Evolutionary conservation across 805 yeast species (phyloP), one percentile per base, ranked within the genome.

Genomic region (Brettanomyces bruxellensis): DNA sequence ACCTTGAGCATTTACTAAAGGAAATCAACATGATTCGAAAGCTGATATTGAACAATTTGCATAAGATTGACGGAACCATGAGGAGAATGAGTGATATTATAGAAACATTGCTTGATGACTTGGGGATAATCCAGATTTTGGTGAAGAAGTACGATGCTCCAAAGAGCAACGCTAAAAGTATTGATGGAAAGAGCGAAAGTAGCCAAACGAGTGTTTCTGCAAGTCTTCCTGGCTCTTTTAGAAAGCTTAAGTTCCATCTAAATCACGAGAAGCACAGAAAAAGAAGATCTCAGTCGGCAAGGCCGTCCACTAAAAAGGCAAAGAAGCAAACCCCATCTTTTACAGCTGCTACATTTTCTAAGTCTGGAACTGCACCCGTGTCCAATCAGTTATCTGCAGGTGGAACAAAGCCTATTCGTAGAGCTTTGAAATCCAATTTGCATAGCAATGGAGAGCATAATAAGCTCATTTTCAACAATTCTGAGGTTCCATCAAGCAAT

Each of bases 1-100:
- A 61, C 46, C 49, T 61, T 13, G 45, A 53, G 5, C 51, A 46
- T 4, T 48, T 66, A n/a, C 49, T 65, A 38, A 50, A 57, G 25
- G 64, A 68, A 4, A 63, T 66, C 46, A 65, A 66, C 43, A 47
- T 59, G 34, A 64, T 66, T 38, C 54, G 70, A 45, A 60, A 59
- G 34, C 47, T 65, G 34, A 59, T 64, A 38, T 47, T 65, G 45
- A 58, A 59, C 40, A 66, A 66, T 44, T 47, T 60, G 25, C 51
- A 59, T 47, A 60, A 57, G 41, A 60, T 64, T 41, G 75, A 70
- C 49, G 68, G 72, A 4, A 69, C 75, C 3, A 70, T 69, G 64
- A 60, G 63, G 47, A 56, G 74, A 51, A 64, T 70, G 41, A 61
- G 69, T 46, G 75, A 70, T 50, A 66, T 71, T 14, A 62, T 68